Evolutionary conservation across 352 stramenopile genomes (phyloP).

Genomic region (Plasmopara muralis): DNA sequence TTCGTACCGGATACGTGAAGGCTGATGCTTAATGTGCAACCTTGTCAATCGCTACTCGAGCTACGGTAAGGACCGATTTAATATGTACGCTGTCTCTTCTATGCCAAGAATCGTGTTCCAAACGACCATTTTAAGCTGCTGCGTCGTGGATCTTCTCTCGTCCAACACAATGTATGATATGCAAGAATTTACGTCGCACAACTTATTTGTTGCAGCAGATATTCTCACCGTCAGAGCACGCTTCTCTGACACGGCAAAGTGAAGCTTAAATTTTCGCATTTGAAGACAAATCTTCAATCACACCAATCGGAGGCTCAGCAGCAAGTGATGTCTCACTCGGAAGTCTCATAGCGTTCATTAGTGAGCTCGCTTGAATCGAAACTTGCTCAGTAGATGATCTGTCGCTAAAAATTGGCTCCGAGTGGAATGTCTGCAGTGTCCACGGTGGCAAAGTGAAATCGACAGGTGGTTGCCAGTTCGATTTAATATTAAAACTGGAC

Average conservation of each 20-base stretch:
- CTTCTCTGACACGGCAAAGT: conserved; percentile 4
- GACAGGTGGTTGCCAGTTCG: conserved; percentile 4
- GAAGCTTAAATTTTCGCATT: conserved; percentile 11
- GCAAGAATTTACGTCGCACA: conserved; percentile 33
- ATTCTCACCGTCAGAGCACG: neutral
- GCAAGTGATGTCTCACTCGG: conserved; percentile 14
- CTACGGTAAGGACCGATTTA: conserved; percentile 9
- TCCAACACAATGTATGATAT: conserved; percentile 32
- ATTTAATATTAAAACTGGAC: conserved; percentile 36
- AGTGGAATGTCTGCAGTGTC: conserved; percentile 15
- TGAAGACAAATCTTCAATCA: conserved; percentile 20
- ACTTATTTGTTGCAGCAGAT: conserved; percentile 16
- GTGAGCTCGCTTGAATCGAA: conserved; percentile 21
- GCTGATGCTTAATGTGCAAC: conserved; percentile 23
- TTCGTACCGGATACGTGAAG: conserved; percentile 28
- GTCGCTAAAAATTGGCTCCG: conserved; percentile 18
- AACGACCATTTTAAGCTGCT: conserved; percentile 25
- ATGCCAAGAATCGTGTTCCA: conserved; percentile 31
- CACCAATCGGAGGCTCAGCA: conserved; percentile 10
- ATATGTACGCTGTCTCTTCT: conserved; percentile 24
- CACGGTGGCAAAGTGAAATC: neutral
- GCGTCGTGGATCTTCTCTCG: conserved; percentile 21
- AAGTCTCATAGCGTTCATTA: conserved; percentile 26
- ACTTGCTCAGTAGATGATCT: conserved; percentile 18
- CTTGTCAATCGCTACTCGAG: conserved; percentile 18